Conservation (phyloP, 129 eudicot species). For the Centella asiatica region DNA sequence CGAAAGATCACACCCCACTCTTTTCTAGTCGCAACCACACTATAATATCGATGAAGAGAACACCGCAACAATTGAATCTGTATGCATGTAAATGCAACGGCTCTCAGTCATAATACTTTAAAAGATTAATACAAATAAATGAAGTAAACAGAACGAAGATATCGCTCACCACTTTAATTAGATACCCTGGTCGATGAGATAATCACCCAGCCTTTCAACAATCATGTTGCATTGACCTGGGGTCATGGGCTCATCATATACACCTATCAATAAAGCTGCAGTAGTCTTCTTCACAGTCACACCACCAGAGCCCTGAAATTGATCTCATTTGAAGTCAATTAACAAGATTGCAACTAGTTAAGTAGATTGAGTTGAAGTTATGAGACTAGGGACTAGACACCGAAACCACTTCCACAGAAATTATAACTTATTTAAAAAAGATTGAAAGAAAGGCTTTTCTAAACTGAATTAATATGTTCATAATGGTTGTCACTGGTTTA, state of each 20-base stretch:
- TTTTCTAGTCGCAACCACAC: neutral
- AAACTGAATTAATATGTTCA: no score
- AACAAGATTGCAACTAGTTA: neutral
- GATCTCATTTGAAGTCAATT: neutral
- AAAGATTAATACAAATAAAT: neutral
- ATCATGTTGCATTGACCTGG: conserved; percentile 31
- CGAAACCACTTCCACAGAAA: no score
- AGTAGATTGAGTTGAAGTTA: neutral
- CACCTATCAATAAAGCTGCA: conserved; percentile 21
- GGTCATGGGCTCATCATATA: conserved; percentile 30
- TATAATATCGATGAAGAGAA: neutral
- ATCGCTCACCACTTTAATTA: neutral
- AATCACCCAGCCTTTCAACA: conserved; percentile 30
- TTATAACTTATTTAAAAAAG: no score
- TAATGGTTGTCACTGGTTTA: no score
- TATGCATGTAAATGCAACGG: neutral
- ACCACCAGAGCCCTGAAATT: conserved; percentile 26
- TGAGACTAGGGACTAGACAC: no score
- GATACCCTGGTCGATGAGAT: conserved; percentile 23
- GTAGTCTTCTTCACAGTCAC: conserved; percentile 25
- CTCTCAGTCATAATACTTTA: neutral
- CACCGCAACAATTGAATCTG: neutral
- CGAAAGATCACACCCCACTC: neutral
- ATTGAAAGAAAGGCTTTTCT: no score
- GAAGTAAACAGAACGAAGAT: neutral